Evolutionary conservation across 495 filamentous ascomycete species (phyloP).

Genomic region (Neurospora pannonica): DNA sequence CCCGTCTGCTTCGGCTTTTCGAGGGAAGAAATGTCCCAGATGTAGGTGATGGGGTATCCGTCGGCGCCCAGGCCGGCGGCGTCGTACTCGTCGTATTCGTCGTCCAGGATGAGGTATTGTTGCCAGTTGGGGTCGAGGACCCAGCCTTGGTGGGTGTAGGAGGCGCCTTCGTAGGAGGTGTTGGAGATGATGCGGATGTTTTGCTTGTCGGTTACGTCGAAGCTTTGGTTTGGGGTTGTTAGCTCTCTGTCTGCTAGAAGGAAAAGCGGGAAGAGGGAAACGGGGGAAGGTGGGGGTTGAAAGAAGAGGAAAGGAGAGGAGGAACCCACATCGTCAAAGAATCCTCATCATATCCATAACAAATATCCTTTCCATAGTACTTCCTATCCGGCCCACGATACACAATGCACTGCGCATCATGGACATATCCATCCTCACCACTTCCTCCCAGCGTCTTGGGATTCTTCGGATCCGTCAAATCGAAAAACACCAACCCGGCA

Average conservation of each 20-base stretch:
- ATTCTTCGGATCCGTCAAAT: slow-evolving; percentile 36
- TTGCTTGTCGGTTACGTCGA: slow-evolving; percentile 45
- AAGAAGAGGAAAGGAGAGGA: neutral
- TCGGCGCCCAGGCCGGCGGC: slow-evolving; percentile 28
- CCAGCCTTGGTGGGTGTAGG: slow-evolving; percentile 46
- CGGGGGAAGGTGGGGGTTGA: too few species aligned
- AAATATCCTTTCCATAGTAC: slow-evolving; percentile 44
- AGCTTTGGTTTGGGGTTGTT: slow-evolving; percentile 11
- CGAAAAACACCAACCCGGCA: slow-evolving; percentile 42
- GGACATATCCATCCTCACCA: slow-evolving; percentile 43
- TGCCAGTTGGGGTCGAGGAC: slow-evolving; percentile 33
- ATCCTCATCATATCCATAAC: slow-evolving; percentile 46
- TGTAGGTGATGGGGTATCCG: slow-evolving; percentile 37
- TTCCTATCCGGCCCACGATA: slow-evolving; percentile 44
- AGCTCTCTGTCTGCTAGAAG: neutral
- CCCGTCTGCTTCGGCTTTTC: slow-evolving; percentile 42
- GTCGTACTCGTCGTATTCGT: slow-evolving; percentile 46
- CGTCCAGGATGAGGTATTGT: slow-evolving; percentile 43
- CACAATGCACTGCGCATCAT: slow-evolving; percentile 47
- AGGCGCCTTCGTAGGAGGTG: slow-evolving; percentile 43
- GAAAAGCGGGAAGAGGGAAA: neutral
- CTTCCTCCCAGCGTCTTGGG: slow-evolving; percentile 39
- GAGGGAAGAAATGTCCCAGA: slow-evolving; percentile 45
- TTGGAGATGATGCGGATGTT: slow-evolving; percentile 39
- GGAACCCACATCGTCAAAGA: slow-evolving; percentile 26